Evolutionary conservation across 148 eudicot genomes (phyloP), one percentile per base, ranked within the genome.

Genomic region (Suaeda aralocaspica): DNA sequence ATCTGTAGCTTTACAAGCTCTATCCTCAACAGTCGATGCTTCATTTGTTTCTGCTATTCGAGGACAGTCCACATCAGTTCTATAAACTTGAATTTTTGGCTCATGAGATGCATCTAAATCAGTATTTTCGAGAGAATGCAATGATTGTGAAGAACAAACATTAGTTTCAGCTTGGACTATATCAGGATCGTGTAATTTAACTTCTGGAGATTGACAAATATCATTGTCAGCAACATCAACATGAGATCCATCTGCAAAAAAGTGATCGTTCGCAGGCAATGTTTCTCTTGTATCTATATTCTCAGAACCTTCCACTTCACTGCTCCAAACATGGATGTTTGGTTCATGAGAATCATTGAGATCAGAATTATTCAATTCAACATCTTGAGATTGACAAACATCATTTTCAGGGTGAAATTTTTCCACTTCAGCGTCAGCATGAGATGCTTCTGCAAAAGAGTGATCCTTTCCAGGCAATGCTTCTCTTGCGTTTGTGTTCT

Each of bases 321-420:
- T 60, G 33, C 24, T 25, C 49, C 22, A 48, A 34, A 31, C 66
- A 21, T 48, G 14, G 22, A 16, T 7, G 21, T 36, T 64, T 51
- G 45, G 69, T 64, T 72, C 69, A 51, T 53, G 68, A 64, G 69
- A 13, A 8, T 41, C 36, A 64, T 63, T 16, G 14, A 42, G 9
- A 36, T 30, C 9, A 36, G 41, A 3, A 36, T 36, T 36, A 4
- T 36, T 4, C 41, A 36, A 4, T 3, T 8, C 41, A 36, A 36
- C 41, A 3, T 36, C 41, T 36, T 4, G 8, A 36, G 41, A 36
- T 36, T 36, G 41, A 36, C 41, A 36, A 36, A 36, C 8, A 3
- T 36, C 8, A 36, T 8, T 8, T 4, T 36, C 41, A 36, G 41
- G 4, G 8, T 4, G 41, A 36, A 36, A 8, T 36, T 36, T 36